Percentiles rank a stretch among this genome's conserved stretches.
phyloP scores from a whole-genome alignment of 108 stramenopile species.

The Hondaea fermentalgiana region DNA sequence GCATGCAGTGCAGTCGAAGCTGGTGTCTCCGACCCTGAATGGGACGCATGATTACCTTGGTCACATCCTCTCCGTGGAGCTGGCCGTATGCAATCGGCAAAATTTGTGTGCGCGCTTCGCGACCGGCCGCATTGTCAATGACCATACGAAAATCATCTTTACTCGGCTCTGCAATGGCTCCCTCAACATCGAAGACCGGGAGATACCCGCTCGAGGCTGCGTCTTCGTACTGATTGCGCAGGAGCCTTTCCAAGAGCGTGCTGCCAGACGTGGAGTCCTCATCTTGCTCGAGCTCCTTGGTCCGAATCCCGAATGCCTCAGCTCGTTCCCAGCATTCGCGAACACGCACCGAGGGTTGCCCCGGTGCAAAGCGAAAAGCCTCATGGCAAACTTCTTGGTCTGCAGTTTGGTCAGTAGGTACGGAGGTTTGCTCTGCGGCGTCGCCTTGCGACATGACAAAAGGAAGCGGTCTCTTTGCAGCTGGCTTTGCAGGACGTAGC shows the following conservation, averaged over 20 bases:
- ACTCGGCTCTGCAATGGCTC: background rate
- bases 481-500: background rate
- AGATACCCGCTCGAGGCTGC: background rate
- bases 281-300: background rate
- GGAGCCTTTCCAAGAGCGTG: background rate
- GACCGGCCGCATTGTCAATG: background rate
- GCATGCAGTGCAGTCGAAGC: conserved; percentile 70
- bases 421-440: background rate
- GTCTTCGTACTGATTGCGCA: background rate
- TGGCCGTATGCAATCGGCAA: background rate
- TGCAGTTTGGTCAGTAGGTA: background rate
- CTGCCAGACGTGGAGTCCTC: background rate
- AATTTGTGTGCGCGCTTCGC: background rate
- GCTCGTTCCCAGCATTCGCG: too few relatives aligned
- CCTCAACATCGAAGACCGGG: background rate
- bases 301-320: too few relatives aligned
- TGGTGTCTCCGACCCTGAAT: conserved; percentile 84
- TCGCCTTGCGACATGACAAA: background rate
- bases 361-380: too few relatives aligned
- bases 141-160: conserved; percentile 5
- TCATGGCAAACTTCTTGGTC: too few relatives aligned
- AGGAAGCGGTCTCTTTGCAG: background rate
- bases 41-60: conserved; percentile 67
- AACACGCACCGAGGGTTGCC: too few relatives aligned
- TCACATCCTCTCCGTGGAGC: conserved; percentile 39